phyloP scores from a whole-genome alignment of 2,329 filamentous ascomycete genomes.

The Fusarium staphyleae region DNA sequence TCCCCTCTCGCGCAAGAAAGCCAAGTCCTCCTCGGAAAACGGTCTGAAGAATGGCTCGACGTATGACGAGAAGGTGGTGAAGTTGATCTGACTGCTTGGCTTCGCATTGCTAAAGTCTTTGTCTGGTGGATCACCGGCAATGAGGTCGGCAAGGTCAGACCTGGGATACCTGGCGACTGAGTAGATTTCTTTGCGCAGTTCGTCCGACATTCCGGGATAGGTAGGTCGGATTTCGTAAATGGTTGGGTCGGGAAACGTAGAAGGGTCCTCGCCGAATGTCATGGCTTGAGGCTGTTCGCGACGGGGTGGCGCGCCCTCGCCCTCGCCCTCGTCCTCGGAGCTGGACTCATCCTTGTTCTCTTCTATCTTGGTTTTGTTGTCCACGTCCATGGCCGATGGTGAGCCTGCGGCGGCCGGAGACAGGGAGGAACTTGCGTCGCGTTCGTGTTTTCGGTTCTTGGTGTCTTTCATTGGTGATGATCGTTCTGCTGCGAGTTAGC shows the following conservation, averaged over 20 bases:
- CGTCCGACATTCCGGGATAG: conserved; percentile 76
- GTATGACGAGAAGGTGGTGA: conserved; percentile 90
- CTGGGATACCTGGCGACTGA: conserved; percentile 85
- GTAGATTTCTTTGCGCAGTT: conserved; percentile 88
- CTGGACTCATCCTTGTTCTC: conserved; percentile 57
- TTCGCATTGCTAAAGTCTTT: conserved; percentile 96
- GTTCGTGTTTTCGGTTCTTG: conserved; percentile 58
- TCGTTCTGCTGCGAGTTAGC: conserved; percentile 51
- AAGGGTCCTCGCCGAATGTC: conserved; percentile 91
- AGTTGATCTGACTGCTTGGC: conserved; percentile 91
- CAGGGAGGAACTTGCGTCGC: conserved; percentile 65
- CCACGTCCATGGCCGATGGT: conserved; percentile 64
- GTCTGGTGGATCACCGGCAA: conserved; percentile 88
- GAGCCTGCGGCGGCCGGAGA: conserved; percentile 62
- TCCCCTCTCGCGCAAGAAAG: conserved; percentile 88
- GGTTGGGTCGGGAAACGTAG: conserved; percentile 89
- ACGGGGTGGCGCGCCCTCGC: conserved; percentile 66
- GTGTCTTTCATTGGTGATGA: conserved; percentile 62
- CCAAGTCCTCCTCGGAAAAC: conserved; percentile 91
- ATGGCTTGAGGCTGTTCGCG: conserved; percentile 77
- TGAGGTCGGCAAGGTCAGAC: conserved; percentile 81
- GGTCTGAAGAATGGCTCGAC: conserved; percentile 90
- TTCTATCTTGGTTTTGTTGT: conserved; percentile 56
- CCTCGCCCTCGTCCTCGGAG: conserved; percentile 66
- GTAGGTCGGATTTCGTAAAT: conserved; percentile 89